Evolutionary conservation across 2,329 filamentous ascomycete genomes (phyloP).

Genomic region (Uncinocarpus reesii): DNA sequence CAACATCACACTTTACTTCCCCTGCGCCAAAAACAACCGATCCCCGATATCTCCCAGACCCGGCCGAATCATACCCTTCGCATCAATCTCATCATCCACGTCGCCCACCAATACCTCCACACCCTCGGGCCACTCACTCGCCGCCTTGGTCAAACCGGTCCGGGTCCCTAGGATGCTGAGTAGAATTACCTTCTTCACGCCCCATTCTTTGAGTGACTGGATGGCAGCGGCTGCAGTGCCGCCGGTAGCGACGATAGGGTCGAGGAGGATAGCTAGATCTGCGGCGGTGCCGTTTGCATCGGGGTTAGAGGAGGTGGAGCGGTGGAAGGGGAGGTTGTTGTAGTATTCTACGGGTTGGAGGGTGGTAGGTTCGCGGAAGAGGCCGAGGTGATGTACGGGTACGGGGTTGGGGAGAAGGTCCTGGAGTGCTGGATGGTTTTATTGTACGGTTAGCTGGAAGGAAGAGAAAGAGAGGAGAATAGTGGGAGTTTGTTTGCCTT

Average conservation of each 20-base stretch:
- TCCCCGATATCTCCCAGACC: slow-evolving; percentile 87
- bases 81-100: slow-evolving; percentile 61
- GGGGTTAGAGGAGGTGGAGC: slow-evolving; percentile 20
- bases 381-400: slow-evolving; percentile 82
- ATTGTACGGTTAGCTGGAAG: background rate
- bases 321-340: slow-evolving; percentile 74
- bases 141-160: slow-evolving; percentile 60
- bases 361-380: slow-evolving; percentile 81
- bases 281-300: slow-evolving; percentile 35
- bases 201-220: slow-evolving; percentile 82
- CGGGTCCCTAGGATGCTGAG: slow-evolving; percentile 63
- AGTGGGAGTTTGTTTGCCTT: slow-evolving; percentile 44
- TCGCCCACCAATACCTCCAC: slow-evolving; percentile 65
- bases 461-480: background rate
- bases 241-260: slow-evolving; percentile 89
- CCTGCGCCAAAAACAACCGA: slow-evolving; percentile 75
- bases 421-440: slow-evolving; percentile 52
- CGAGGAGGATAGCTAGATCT: slow-evolving; percentile 69
- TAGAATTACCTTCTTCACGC: slow-evolving; percentile 69
- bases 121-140: slow-evolving; percentile 59
- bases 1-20: slow-evolving; percentile 57
- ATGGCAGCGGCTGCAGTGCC: slow-evolving; percentile 84
- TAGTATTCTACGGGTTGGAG: slow-evolving; percentile 93
- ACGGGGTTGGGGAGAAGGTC: slow-evolving; percentile 69
- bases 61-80: slow-evolving; percentile 80